Evolutionary conservation across 805 yeast genomes (phyloP).

Genomic region (Priceomyces medius): DNA sequence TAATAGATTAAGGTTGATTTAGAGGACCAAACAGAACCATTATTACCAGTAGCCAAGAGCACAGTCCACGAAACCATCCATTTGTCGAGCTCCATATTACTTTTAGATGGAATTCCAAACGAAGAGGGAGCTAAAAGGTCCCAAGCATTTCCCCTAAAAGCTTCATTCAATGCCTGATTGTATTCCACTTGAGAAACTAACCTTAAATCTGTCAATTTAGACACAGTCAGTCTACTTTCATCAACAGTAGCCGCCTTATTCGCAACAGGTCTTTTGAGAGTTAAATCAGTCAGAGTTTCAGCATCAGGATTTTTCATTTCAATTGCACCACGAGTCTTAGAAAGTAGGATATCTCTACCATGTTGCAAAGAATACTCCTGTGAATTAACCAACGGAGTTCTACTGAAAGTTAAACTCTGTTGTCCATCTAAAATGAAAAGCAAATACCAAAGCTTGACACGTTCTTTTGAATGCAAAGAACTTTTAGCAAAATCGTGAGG

Average conservation of each 20-base stretch:
- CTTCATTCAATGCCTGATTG: constrained; percentile 60
- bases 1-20: constrained; percentile 69
- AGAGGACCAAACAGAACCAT: constrained; percentile 61
- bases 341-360: constrained; percentile 37
- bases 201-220: constrained; percentile 47
- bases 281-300: background rate
- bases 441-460: constrained; percentile 64
- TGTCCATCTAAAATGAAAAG: constrained; percentile 67
- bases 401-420: constrained; percentile 58
- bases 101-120: constrained; percentile 67
- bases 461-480: constrained; percentile 33
- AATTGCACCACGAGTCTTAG: background rate
- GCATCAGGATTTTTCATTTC: constrained; percentile 4
- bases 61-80: constrained; percentile 86
- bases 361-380: constrained; percentile 45
- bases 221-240: constrained; percentile 4
- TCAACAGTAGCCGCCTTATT: background rate
- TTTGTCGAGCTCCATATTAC: constrained; percentile 64
- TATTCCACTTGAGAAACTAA: constrained; percentile 67
- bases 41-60: constrained; percentile 56
- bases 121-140: constrained; percentile 56
- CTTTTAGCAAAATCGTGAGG: constrained; percentile 10
- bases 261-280: background rate
- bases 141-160: constrained; percentile 61
- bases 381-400: constrained; percentile 54